Conservation (phyloP, 2,329 filamentous ascomycete species). For the Diaporthe helianthi region DNA sequence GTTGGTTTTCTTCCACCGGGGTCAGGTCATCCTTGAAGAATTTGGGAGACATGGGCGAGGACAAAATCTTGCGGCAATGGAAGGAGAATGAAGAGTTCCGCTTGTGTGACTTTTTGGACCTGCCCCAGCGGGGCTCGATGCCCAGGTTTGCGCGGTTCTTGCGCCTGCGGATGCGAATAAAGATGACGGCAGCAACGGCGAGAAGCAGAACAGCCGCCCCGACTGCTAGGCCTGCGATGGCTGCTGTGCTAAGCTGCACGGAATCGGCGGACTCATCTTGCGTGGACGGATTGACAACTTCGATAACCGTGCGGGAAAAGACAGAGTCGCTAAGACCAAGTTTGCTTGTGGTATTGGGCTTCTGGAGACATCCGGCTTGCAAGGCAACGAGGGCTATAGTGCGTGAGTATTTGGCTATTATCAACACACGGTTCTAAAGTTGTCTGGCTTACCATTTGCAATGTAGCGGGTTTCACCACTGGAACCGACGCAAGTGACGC, state of each 20-base stretch:
- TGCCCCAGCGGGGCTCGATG: constrained; percentile 40
- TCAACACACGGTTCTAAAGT: too few species aligned
- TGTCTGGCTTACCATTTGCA: constrained; percentile 54
- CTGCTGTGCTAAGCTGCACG: constrained; percentile 23
- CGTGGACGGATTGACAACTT: constrained; percentile 24
- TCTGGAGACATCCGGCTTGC: constrained; percentile 58
- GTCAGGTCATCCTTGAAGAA: constrained; percentile 42
- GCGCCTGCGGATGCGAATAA: constrained; percentile 55
- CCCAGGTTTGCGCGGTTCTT: constrained; percentile 45
- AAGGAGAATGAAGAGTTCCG: constrained; percentile 58
- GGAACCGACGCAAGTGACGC: constrained; percentile 54
- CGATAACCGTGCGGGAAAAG: constrained; percentile 47
- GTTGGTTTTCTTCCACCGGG: constrained; percentile 24
- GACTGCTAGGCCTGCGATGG: constrained; percentile 54
- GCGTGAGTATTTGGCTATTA: neutral
- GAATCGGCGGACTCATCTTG: neutral
- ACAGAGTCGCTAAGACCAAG: constrained; percentile 54
- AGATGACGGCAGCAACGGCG: constrained; percentile 48
- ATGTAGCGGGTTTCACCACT: constrained; percentile 51
- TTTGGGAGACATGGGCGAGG: constrained; percentile 47
- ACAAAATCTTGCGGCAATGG: constrained; percentile 55
- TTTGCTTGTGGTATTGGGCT: constrained; percentile 46
- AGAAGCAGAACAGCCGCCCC: constrained; percentile 46
- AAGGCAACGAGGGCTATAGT: constrained; percentile 57
- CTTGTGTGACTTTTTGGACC: constrained; percentile 38